These are phyloP conservation scores for Puccinia triticina DNA, from an alignment of 1,284 basidiomycete species.

Conservation along the genomic window DNA sequence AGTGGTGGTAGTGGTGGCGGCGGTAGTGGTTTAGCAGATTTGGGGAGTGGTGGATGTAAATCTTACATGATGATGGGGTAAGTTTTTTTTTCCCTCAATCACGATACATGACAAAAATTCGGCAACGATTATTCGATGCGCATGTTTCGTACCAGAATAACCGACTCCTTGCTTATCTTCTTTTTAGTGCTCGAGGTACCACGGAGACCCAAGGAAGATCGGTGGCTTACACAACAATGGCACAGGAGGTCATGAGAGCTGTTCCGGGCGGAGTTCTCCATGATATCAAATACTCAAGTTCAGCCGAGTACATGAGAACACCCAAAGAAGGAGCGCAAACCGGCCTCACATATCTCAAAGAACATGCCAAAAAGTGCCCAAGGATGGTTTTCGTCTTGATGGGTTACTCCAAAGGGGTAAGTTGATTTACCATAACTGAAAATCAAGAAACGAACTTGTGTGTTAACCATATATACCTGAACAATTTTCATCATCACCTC, in stretches of 20 bases:
- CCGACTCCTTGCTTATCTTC: background rate
- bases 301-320: slow-evolving; percentile 24
- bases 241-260: background rate
- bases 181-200: slow-evolving; percentile 5
- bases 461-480: background rate
- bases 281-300: slow-evolving; percentile 28
- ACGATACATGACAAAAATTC: background rate
- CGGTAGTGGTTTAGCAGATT: no score
- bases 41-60: background rate
- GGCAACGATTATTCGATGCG: background rate
- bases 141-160: background rate
- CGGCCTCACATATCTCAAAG: slow-evolving; percentile 9
- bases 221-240: background rate
- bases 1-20: no score
- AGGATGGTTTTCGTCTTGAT: slow-evolving; percentile 33
- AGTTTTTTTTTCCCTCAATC: background rate
- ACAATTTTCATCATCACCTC: background rate
- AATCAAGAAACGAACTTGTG: background rate
- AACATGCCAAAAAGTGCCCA: slow-evolving; percentile 15
- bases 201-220: slow-evolving; percentile 1
- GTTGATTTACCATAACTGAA: background rate
- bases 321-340: slow-evolving; percentile 13
- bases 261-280: slow-evolving; percentile 24
- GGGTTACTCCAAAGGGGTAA: slow-evolving; percentile 50
- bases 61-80: slow-evolving; percentile 6